Evolutionary conservation across 129 eudicot species (phyloP).

Genomic region (Arctium lappa): DNA sequence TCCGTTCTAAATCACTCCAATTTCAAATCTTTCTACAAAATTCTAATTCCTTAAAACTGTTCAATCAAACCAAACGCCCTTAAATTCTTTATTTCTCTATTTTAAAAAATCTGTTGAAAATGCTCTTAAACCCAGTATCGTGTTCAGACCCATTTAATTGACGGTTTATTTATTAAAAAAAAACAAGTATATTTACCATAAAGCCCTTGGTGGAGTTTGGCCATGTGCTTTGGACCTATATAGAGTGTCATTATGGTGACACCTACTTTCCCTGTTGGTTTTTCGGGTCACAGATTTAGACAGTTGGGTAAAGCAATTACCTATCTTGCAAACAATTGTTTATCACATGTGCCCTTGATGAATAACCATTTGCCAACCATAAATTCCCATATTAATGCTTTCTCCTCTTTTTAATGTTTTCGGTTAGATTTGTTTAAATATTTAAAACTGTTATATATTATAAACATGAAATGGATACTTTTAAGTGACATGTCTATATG

Average conservation of each 20-base stretch:
- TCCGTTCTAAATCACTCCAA: too few relatives aligned
- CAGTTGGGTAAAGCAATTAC: conserved; percentile 21
- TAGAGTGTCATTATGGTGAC: neutral
- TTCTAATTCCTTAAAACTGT: too few relatives aligned
- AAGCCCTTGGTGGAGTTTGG: neutral
- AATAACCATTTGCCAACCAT: conserved; percentile 25
- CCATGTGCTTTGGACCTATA: neutral
- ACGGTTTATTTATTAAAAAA: too few relatives aligned
- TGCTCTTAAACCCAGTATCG: too few relatives aligned
- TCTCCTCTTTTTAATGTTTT: neutral
- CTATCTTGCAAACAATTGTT: conserved; percentile 14
- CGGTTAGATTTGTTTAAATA: neutral
- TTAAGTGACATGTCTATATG: neutral
- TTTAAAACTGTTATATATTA: neutral
- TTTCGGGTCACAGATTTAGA: conserved; percentile 9
- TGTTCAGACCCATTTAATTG: too few relatives aligned
- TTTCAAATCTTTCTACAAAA: too few relatives aligned
- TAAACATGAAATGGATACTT: neutral
- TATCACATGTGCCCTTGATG: conserved; percentile 17
- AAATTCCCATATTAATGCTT: conserved; percentile 8
- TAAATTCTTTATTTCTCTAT: too few relatives aligned
- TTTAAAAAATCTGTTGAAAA: too few relatives aligned
- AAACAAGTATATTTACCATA: neutral
- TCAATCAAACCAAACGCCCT: too few relatives aligned
- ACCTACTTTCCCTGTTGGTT: neutral